A percentile compares a stretch with the other conserved stretches of the same genome.
These are phyloP conservation scores for Cladosporium oxysporum DNA, from an alignment of 2,329 filamentous ascomycete species.

Conservation along the genomic window DNA sequence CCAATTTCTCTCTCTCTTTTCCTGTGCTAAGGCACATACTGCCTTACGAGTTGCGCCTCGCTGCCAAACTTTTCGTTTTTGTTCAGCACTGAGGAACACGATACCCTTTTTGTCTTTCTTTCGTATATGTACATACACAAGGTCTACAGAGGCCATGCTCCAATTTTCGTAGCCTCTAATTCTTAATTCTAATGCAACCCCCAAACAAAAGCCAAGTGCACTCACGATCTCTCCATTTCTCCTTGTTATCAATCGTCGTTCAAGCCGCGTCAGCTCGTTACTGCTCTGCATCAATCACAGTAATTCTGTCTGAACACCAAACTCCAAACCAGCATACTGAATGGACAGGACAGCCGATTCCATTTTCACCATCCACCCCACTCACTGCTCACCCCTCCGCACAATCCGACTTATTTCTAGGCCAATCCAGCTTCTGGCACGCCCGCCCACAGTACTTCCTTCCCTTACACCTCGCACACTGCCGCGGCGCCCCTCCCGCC, in stretches of 20 bases:
- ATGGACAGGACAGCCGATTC: no score
- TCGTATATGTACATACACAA: neutral
- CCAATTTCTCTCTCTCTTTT: neutral
- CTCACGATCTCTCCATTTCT: neutral
- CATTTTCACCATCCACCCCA: neutral
- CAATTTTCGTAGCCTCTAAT: slow-evolving; percentile 4
- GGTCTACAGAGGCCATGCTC: neutral
- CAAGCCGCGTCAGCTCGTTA: no score
- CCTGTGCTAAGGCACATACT: neutral
- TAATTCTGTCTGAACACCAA: no score
- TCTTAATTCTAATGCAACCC: neutral
- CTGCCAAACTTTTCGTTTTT: neutral
- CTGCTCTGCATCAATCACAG: no score
- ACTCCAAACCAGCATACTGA: neutral
- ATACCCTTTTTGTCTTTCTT: neutral
- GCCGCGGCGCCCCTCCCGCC: neutral
- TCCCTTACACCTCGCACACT: neutral
- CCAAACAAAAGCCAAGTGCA: neutral
- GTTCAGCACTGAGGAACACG: neutral
- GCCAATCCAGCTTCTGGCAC: slow-evolving; percentile 7
- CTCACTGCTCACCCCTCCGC: neutral
- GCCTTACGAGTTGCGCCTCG: neutral
- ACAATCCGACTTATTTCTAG: neutral
- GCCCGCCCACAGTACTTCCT: neutral
- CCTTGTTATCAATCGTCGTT: neutral